These are phyloP conservation scores for Solanum medicagineum DNA, from an alignment of 257 asterid genomes.

Conservation along the genomic window DNA sequence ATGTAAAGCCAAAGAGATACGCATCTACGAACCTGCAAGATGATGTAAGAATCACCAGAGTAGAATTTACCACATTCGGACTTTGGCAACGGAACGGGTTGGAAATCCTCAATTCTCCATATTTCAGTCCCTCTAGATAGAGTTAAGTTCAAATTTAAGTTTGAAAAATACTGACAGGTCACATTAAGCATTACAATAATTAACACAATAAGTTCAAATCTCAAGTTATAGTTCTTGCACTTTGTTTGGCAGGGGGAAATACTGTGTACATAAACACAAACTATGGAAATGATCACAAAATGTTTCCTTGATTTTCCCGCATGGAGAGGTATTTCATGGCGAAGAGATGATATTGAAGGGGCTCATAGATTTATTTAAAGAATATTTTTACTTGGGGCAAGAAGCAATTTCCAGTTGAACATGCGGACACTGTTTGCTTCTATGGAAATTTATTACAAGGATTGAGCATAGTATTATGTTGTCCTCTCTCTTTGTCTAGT, in stretches of 20 bases:
- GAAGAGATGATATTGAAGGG: not conserved
- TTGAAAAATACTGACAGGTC: not conserved
- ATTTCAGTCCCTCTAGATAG: slow-evolving; percentile 66
- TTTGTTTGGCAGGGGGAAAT: not conserved
- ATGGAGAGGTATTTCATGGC: not conserved
- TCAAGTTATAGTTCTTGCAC: not conserved
- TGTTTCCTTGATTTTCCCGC: not conserved
- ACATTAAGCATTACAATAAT: not conserved
- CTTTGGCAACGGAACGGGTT: slow-evolving; percentile 67
- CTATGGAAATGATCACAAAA: not conserved
- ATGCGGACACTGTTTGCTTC: not conserved
- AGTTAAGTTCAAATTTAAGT: slow-evolving; percentile 32
- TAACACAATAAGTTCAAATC: not conserved
- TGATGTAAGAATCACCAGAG: slow-evolving; percentile 63
- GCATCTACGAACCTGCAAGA: slow-evolving; percentile 41
- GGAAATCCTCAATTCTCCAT: slow-evolving; percentile 73
- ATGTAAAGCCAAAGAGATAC: not conserved
- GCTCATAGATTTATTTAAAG: not conserved
- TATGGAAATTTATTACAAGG: not conserved
- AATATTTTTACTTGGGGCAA: not conserved
- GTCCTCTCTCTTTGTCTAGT: not conserved
- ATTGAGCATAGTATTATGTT: not conserved
- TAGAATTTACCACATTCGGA: slow-evolving; percentile 64
- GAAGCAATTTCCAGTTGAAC: not conserved
- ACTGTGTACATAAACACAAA: not conserved